phyloP scores from a whole-genome alignment of 139 green algal genomes.

The Picochlorum sp. region DNA sequence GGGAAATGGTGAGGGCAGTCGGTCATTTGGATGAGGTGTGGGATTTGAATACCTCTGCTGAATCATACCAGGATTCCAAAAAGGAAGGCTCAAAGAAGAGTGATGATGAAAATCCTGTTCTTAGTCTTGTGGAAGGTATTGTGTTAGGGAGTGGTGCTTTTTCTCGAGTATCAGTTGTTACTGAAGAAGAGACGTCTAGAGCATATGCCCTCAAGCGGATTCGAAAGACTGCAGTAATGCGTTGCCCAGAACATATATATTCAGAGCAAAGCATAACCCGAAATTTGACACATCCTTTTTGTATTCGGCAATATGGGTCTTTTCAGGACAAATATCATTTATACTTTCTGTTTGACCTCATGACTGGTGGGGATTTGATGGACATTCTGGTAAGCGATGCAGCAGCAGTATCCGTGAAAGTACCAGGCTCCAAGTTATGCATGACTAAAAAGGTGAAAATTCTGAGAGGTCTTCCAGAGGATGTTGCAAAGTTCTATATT shows the following conservation, averaged over 20 bases:
- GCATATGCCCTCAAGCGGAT: conserved; percentile 90
- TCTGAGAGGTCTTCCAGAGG: conserved; percentile 74
- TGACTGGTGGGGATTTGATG: conserved; percentile 91
- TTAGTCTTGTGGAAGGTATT: conserved; percentile 43
- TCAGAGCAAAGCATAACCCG: conserved; percentile 91
- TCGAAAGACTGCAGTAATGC: conserved; percentile 75
- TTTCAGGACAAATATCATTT: conserved; percentile 91
- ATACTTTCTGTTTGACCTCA: conserved; percentile 94
- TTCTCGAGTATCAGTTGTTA: conserved; percentile 64
- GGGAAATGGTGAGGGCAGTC: conserved; percentile 67
- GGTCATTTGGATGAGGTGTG: conserved; percentile 84
- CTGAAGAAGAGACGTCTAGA: conserved; percentile 39
- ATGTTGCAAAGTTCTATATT: conserved; percentile 81
- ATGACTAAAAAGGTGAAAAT: conserved; percentile 17
- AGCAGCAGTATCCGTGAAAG: conserved; percentile 58
- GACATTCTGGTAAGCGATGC: conserved; percentile 85
- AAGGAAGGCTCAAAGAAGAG: neutral
- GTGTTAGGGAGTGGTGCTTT: conserved; percentile 84
- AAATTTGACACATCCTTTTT: conserved; percentile 88
- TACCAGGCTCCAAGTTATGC: too few relatives aligned
- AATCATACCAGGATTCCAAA: neutral
- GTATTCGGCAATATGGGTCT: conserved; percentile 86
- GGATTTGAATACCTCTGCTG: conserved; percentile 40
- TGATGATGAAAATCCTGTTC: neutral
- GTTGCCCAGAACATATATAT: conserved; percentile 90